A percentile compares a stretch with the other conserved stretches of the same genome.
Evolutionary conservation across 2,329 filamentous ascomycete genomes (phyloP).

Genomic region (Aureobasidium sp.): DNA sequence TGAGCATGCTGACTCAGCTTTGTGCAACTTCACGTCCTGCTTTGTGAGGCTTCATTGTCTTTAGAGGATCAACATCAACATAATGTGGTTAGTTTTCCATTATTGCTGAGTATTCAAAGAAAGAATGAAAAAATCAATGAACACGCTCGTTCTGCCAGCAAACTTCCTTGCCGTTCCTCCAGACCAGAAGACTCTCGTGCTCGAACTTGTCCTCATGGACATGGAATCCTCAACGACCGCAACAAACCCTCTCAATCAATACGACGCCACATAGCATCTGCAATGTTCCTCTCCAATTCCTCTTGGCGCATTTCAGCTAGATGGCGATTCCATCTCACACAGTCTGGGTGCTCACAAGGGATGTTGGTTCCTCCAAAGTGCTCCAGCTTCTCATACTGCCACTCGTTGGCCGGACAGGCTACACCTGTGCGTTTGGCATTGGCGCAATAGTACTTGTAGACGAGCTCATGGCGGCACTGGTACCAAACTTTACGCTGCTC

Average conservation of each 20-base stretch:
- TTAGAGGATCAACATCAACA: not conserved
- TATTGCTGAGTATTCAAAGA: not conserved
- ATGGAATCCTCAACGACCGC: not conserved
- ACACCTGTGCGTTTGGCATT: not conserved
- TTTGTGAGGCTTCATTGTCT: not conserved
- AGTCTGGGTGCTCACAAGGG: conserved; percentile 3
- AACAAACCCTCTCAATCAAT: not conserved
- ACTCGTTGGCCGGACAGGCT: not conserved
- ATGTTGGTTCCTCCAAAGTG: not conserved
- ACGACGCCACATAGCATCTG: not conserved
- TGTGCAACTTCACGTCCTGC: conserved; percentile 4
- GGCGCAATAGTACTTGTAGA: not conserved
- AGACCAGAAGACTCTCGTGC: not conserved
- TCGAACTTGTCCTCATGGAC: not conserved
- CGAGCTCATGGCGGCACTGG: not conserved
- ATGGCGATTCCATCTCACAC: not conserved
- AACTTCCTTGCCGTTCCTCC: not conserved
- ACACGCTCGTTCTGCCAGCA: not conserved
- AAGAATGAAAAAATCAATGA: not conserved
- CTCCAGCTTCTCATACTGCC: conserved; percentile 2
- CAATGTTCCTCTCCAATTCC: not conserved
- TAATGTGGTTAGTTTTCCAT: not conserved
- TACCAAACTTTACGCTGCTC: conserved; percentile 1
- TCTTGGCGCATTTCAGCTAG: not conserved
- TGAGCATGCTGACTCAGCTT: not conserved